Evolutionary conservation across 805 yeast genomes (phyloP).

Genomic region (Zygoascus flipseniorum): DNA sequence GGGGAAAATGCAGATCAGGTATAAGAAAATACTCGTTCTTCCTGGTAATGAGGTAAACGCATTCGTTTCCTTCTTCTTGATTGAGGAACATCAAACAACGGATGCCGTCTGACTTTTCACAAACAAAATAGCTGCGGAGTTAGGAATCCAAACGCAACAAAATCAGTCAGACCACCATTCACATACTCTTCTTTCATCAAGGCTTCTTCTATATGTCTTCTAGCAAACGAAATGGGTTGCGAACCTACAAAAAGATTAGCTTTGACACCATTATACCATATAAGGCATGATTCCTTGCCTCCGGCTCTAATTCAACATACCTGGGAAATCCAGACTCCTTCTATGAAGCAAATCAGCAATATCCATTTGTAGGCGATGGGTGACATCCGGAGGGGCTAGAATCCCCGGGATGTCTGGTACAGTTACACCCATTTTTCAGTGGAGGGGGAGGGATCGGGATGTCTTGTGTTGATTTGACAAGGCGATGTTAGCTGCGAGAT

Average conservation of each 20-base stretch:
- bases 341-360: slow-evolving; percentile 56
- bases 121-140: slow-evolving; percentile 56
- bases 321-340: slow-evolving; percentile 53
- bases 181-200: slow-evolving; percentile 51
- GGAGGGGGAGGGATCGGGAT: background rate
- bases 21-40: slow-evolving; percentile 79
- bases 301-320: background rate
- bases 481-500: too few species aligned
- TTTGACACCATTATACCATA: slow-evolving; percentile 5
- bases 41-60: slow-evolving; percentile 80
- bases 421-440: background rate
- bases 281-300: too few species aligned
- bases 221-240: slow-evolving; percentile 87
- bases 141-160: background rate
- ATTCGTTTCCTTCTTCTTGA: slow-evolving; percentile 67
- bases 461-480: background rate
- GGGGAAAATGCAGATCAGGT: slow-evolving; percentile 74
- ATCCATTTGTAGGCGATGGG: slow-evolving; percentile 56
- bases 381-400: slow-evolving; percentile 62
- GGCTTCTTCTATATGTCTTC: slow-evolving; percentile 57
- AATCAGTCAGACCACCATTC: background rate
- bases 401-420: slow-evolving; percentile 87
- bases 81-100: slow-evolving; percentile 63
- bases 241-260: slow-evolving; percentile 45
- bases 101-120: slow-evolving; percentile 93